phyloP scores from a whole-genome alignment of 495 filamentous ascomycete species.

The Penicillium canescens region DNA sequence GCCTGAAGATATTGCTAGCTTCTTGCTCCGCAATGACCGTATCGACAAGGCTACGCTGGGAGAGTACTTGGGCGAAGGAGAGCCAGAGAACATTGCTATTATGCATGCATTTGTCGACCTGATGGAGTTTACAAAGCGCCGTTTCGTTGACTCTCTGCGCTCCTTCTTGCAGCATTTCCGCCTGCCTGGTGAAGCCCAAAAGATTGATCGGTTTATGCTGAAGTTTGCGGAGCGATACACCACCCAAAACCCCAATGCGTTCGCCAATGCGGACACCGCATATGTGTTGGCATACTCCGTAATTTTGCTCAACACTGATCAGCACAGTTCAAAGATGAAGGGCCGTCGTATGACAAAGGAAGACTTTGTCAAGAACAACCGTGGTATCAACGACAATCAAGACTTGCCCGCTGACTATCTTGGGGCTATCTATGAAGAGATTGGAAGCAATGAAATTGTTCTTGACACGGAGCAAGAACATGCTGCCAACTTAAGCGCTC shows the following conservation, averaged over 20 bases:
- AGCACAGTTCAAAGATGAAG: conserved; percentile 86
- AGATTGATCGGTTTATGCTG: conserved; percentile 99
- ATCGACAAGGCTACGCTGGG: conserved; percentile 91
- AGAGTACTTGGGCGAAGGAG: conserved; percentile 93
- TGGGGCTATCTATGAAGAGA: conserved; percentile 86
- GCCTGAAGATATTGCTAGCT: conserved; percentile 81
- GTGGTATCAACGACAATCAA: conserved; percentile 96
- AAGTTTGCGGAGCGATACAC: conserved; percentile 98
- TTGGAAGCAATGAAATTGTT: conserved; percentile 88
- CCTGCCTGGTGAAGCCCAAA: conserved; percentile 93
- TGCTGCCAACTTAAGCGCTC: conserved; percentile 69
- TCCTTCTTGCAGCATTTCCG: conserved; percentile 94
- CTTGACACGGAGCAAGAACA: conserved; percentile 87
- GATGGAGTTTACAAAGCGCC: conserved; percentile 92
- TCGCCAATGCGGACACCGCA: conserved; percentile 96
- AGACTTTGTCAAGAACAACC: conserved; percentile 98
- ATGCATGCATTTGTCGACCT: conserved; percentile 98
- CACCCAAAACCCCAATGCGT: conserved; percentile 92
- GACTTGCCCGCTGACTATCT: conserved; percentile 94
- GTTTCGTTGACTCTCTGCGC: conserved; percentile 90
- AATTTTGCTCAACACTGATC: conserved; percentile 95
- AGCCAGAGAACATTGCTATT: conserved; percentile 86
- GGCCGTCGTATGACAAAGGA: conserved; percentile 84
- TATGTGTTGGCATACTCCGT: conserved; percentile 96
- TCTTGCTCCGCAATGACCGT: conserved; percentile 71